Percentiles rank a stretch among this genome's conserved stretches.
phyloP scores from a whole-genome alignment of 495 filamentous ascomycete genomes.

The Aspergillus baeticus region DNA sequence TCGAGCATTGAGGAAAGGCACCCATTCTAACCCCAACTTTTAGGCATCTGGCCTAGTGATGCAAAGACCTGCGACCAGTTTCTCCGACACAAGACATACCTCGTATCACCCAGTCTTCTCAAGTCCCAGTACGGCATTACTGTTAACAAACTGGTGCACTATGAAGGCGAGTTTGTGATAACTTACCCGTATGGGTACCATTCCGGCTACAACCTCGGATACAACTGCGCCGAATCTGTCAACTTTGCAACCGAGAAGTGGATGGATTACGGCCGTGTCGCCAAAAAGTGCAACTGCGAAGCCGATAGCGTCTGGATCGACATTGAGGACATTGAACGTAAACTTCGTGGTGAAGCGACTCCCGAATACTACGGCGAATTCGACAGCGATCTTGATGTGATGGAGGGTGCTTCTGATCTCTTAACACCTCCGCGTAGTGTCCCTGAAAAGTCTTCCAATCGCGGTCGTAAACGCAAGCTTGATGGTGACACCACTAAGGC shows the following conservation, averaged over 20 bases:
- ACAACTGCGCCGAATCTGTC: conserved; percentile 98
- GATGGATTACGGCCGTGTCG: conserved; percentile 91
- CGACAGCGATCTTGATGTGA: conserved; percentile 61
- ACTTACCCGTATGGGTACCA: conserved; percentile 99
- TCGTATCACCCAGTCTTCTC: conserved; percentile 89
- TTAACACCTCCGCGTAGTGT: conserved; percentile 78
- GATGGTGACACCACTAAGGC: conserved; percentile 59
- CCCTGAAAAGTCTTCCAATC: conserved; percentile 58
- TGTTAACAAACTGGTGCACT: conserved; percentile 93
- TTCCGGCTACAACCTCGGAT: conserved; percentile 96
- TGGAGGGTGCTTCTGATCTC: conserved; percentile 61
- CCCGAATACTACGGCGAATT: conserved; percentile 82
- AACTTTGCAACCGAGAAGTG: conserved; percentile 96
- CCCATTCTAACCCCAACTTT: not conserved
- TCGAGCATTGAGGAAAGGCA: not conserved
- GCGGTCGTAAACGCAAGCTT: conserved; percentile 62
- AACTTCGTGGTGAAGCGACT: conserved; percentile 85
- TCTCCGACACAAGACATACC: conserved; percentile 93
- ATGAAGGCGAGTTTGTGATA: conserved; percentile 97
- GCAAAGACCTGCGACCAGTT: conserved; percentile 98
- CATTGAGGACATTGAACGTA: conserved; percentile 90
- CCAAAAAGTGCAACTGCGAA: conserved; percentile 96
- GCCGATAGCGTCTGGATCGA: conserved; percentile 98
- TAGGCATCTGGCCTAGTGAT: conserved; percentile 84
- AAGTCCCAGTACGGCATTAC: conserved; percentile 87